Evolutionary conservation across 495 filamentous ascomycete species (phyloP), one percentile per base, ranked within the genome.

Genomic region (Aspergillus mulundensis): DNA sequence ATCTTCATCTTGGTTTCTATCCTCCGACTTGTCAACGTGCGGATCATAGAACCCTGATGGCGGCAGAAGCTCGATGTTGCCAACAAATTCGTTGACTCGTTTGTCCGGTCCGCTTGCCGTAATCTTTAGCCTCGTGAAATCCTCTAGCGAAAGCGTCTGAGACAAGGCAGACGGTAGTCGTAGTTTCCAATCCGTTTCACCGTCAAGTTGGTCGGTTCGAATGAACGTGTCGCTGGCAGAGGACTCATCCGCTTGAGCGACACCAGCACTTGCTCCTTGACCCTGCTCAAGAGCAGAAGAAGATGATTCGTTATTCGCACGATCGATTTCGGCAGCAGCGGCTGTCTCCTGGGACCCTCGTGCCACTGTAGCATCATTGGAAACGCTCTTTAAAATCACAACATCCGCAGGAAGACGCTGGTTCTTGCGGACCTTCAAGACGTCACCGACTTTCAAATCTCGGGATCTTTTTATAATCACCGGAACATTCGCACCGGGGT

Each of bases 151-250:
- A 6, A 97, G 75, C 36, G 70, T 74, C 61, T 99, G 95, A 0
- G 91, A 91, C 12, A 96, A 67, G 0, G 87, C 80, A 7, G 92
- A 91, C 2, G 93, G 90, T 3, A 97, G 68, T 5, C 95, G 85
- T 34, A 99, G 77, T 70, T 99, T 99, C 95, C 95, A 99, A 63
- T 99, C 95, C 7, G 95, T 99, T 71, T 99, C 95, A 54, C 95
- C 95, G 61, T 99, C 95, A 10, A 99, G 80, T 66, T 99, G 95
- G 68, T 99, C 95, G 2, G 95, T 99, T 40, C 93, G 83, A 59
- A 99, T 97, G 59, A 99, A 99, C 1, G 95, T 89, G 65, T 99
- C 95, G 32, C 91, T 91, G 18, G 81, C 77, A 19, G 69, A 66
- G 15, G 64, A 65, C 30, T 12, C 14, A 55, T 61, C 54, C 4